Evolutionary conservation across 2,329 filamentous ascomycete species (phyloP), one percentile per base, ranked within the genome.

Genomic region (Fusarium vanettenii): DNA sequence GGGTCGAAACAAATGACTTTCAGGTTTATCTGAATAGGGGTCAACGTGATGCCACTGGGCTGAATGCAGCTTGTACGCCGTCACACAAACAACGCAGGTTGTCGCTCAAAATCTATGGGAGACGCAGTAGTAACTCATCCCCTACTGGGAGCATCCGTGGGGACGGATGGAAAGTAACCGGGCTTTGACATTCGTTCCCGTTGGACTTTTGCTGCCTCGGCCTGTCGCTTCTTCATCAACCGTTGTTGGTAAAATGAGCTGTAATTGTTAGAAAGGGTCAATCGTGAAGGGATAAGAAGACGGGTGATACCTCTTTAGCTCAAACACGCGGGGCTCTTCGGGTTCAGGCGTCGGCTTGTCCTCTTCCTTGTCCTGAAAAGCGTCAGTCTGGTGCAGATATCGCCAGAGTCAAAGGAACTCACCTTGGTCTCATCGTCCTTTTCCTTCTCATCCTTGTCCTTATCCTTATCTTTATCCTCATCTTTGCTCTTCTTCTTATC

Each of bases 221-320:
- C 78, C 43, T 85, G 83, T 14, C 84, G 79, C 80, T 95, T 92
- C 80, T 93, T 93, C 81, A 95, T 91, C 60, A 98, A 81, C 18
- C 97, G 91, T 85, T 95, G 94, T 77, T 96, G 93, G 81, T 95
- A 97, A 83, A 99, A 98, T 29, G 91, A 89, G 78, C 94, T 97
- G 35, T 1, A 2, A 4, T 14, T 22, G 56, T 75, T 11, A 73
- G 39, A 29, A 11, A 64, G 56, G 14, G n/a, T 59, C 16, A 39
- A 60, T 16, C 27, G 31, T 7, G 6, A 35, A 0, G 1, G 10
- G 14, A 2, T 1, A 13, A 20, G 8, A 5, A 7, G 13, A 11
- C 9, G 4, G 31, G 2, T 45, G 76, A 13, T 84, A 96, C 93
- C 92, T 95, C 80, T 96, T 93, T 68, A 98, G 86, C 75, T 93